Evolutionary conservation across 371 early-diverging fungal species (phyloP), one percentile per base, ranked within the genome.

Genomic region (Apophysomyces trapeziformis): DNA sequence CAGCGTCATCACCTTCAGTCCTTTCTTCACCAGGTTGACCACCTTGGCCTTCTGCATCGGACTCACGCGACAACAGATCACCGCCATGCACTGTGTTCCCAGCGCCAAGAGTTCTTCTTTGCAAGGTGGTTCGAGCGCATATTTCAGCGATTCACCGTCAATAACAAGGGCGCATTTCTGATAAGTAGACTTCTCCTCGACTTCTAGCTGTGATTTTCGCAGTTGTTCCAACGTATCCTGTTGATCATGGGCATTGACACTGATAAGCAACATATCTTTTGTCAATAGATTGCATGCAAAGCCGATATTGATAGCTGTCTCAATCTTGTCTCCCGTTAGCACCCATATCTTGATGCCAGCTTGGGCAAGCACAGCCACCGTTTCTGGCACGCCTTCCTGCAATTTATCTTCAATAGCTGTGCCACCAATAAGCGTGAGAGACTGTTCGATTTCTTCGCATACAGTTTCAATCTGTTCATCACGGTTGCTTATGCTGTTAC

Each of bases 281-380:
- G 74, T 80, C 37, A 89, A 82, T 45, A 98, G 80, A 16, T 92
- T 87, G 71, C 96, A 96, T 0, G 94, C 92, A 73, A 92, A 92
- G 0, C 96, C 99, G 78, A 97, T 97, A 68, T 95, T 94, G 73
- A 97, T 93, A 43, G 99, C 99, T 2, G 99, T 99, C 73, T 99
- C 99, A 59, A 93, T 93, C 76, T 98, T 94, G 78, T 99, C 99
- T 38, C 99, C 99, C 0, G 99, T 99, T 75, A 99, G 73, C 84
- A 99, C 96, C 96, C 97, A 99, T 18, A 97, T 85, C 63, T 91
- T 90, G 66, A 99, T 96, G 21, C 97, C 98, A 0, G 98, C 98
- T 21, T 86, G 80, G 1, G 96, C 90, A 32, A 98, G 84, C 38
- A 86, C 83, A 57, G 86, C 89, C 58, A 99, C 94, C 0, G 99